phyloP scores from a whole-genome alignment of 75 land plant genomes.

The Pinus albicaulis region DNA sequence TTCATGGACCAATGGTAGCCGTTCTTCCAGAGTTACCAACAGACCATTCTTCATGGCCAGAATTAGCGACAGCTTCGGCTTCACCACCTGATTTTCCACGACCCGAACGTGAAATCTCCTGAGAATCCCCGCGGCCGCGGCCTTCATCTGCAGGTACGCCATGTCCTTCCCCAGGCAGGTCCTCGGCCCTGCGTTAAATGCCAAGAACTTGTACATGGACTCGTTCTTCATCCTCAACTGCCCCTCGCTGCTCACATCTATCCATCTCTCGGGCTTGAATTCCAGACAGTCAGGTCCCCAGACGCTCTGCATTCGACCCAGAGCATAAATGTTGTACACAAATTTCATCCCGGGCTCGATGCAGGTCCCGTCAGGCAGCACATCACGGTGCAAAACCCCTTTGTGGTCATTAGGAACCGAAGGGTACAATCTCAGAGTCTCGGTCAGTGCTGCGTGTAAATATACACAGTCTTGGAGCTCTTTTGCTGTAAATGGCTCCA shows the following conservation, averaged over 20 bases:
- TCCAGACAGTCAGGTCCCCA: constrained; percentile 22
- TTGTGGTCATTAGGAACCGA: constrained; percentile 29
- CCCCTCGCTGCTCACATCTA: constrained; percentile 10
- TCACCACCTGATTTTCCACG: constrained; percentile 22
- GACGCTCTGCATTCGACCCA: constrained; percentile 23
- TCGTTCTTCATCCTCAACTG: neutral
- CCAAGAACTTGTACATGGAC: neutral
- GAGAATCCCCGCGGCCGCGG: constrained; percentile 14
- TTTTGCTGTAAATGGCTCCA: too few relatives aligned
- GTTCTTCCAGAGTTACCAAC: constrained; percentile 5
- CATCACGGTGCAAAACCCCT: constrained; percentile 18
- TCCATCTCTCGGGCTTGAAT: constrained; percentile 30
- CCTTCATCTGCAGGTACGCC: constrained; percentile 40
- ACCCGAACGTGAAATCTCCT: constrained; percentile 16
- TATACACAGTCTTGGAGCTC: neutral
- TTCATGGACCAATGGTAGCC: too few relatives aligned
- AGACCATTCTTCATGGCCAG: constrained; percentile 44
- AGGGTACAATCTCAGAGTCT: constrained; percentile 36
- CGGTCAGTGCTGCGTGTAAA: constrained; percentile 33
- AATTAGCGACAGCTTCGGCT: constrained; percentile 35
- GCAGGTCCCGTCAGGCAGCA: constrained; percentile 31
- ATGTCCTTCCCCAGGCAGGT: constrained; percentile 42
- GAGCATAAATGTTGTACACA: constrained; percentile 14
- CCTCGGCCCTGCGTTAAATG: constrained; percentile 20
- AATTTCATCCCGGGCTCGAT: constrained; percentile 2